These are phyloP conservation scores for Erucastrum elatum DNA, from an alignment of 345 rosid genomes.

Conservation along the genomic window DNA sequence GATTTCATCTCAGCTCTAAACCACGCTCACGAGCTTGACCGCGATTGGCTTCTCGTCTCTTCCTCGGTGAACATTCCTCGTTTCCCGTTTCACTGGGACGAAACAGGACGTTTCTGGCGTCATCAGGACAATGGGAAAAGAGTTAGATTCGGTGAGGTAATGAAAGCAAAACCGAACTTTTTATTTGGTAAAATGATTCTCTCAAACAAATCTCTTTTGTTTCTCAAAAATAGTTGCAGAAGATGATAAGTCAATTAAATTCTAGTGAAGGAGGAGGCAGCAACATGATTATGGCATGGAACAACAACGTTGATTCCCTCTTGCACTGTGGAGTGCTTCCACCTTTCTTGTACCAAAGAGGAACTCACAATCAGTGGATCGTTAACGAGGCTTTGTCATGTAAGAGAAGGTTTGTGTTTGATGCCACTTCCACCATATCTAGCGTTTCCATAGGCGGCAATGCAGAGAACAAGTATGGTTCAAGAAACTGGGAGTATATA, in stretches of 20 bases:
- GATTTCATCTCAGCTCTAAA: slow-evolving; percentile 58
- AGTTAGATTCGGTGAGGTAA: slow-evolving; percentile 64
- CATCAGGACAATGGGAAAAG: slow-evolving; percentile 49
- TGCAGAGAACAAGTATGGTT: slow-evolving; percentile 27
- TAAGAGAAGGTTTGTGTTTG: slow-evolving; percentile 68
- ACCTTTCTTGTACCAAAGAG: slow-evolving; percentile 76
- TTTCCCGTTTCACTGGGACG: slow-evolving; percentile 58
- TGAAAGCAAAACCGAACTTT: slow-evolving; percentile 11
- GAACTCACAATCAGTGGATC: slow-evolving; percentile 66
- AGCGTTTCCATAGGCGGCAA: slow-evolving; percentile 42
- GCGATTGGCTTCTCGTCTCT: slow-evolving; percentile 80
- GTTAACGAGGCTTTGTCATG: slow-evolving; percentile 66
- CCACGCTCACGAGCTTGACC: slow-evolving; percentile 54
- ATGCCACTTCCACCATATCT: slow-evolving; percentile 71
- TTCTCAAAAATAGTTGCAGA: slow-evolving; percentile 65
- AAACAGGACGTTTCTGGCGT: slow-evolving; percentile 59
- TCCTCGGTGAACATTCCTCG: slow-evolving; percentile 49
- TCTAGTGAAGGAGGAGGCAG: slow-evolving; percentile 36
- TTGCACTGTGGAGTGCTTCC: slow-evolving; percentile 78
- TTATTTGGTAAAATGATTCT: neutral
- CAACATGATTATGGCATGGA: slow-evolving; percentile 80
- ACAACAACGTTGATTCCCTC: slow-evolving; percentile 49
- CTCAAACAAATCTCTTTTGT: slow-evolving; percentile 29
- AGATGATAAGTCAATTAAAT: slow-evolving; percentile 45
- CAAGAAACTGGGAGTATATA: slow-evolving; percentile 69